These are phyloP conservation scores for Penicillium canescens DNA, from an alignment of 495 filamentous ascomycete species.

Conservation along the genomic window DNA sequence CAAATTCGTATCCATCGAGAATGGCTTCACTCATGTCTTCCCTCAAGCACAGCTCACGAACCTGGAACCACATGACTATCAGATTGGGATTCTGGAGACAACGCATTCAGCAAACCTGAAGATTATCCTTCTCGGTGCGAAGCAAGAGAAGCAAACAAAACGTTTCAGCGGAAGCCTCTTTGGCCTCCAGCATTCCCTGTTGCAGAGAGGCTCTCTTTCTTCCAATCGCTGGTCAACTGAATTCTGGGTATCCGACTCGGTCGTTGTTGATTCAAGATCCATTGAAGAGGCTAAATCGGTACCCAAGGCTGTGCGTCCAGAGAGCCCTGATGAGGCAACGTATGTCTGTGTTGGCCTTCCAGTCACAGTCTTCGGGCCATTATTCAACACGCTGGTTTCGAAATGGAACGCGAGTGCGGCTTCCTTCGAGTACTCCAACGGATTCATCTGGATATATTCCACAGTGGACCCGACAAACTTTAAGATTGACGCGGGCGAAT, in stretches of 20 bases:
- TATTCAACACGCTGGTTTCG: constrained; percentile 11
- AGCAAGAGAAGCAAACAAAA: not conserved
- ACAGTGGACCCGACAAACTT: constrained; percentile 2
- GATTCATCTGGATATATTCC: constrained; percentile 9
- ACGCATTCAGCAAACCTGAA: constrained; percentile 2
- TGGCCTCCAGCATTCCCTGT: not conserved
- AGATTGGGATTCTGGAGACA: not conserved
- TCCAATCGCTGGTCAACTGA: too few relatives aligned
- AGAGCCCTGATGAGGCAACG: too few relatives aligned
- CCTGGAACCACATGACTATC: constrained; percentile 3
- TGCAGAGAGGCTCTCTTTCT: too few relatives aligned
- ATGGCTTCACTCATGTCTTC: not conserved
- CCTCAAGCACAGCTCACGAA: constrained; percentile 1
- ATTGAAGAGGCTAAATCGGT: too few relatives aligned
- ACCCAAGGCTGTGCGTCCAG: too few relatives aligned
- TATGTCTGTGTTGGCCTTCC: too few relatives aligned
- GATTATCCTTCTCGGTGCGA: constrained; percentile 2
- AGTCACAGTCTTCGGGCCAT: too few relatives aligned
- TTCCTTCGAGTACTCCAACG: constrained; percentile 5
- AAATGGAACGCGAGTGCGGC: constrained; percentile 5
- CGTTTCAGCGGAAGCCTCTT: not conserved
- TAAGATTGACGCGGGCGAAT: not conserved
- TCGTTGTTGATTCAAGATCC: too few relatives aligned
- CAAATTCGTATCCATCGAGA: too few relatives aligned
- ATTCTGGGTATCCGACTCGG: too few relatives aligned